Evolutionary conservation across 2,329 filamentous ascomycete genomes (phyloP).

Genomic region (Fusarium fracticaudum): DNA sequence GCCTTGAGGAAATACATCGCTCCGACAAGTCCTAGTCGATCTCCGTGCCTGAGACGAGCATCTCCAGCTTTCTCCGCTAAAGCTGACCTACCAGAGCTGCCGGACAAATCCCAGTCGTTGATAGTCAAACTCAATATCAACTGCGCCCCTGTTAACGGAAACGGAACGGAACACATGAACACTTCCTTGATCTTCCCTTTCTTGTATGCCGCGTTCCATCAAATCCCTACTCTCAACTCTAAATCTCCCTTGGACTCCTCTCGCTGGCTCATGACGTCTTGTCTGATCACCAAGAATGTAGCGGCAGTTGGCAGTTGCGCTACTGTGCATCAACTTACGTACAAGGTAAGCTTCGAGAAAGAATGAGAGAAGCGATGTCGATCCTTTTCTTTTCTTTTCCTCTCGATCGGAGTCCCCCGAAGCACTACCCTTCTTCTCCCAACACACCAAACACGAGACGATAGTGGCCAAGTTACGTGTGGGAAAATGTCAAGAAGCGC

Average conservation of each 20-base stretch:
- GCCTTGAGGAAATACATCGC: slow-evolving; percentile 24
- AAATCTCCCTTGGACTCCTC: slow-evolving; percentile 1
- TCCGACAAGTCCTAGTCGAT: slow-evolving; percentile 26
- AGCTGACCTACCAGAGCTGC: slow-evolving; percentile 11
- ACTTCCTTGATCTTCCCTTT: slow-evolving; percentile 2
- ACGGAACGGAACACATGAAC: slow-evolving; percentile 19
- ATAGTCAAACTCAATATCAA: slow-evolving; percentile 32
- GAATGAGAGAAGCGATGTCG: slow-evolving; percentile 19
- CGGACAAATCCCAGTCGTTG: background rate
- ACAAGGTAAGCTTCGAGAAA: slow-evolving; percentile 32
- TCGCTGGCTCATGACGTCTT: slow-evolving; percentile 10
- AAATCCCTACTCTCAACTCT: slow-evolving; percentile 5
- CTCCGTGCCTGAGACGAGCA: slow-evolving; percentile 35
- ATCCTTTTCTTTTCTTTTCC: background rate
- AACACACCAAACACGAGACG: slow-evolving; percentile 9
- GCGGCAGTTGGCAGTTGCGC: slow-evolving; percentile 27
- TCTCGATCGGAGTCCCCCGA: slow-evolving; percentile 5
- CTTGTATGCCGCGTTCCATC: slow-evolving; percentile 6
- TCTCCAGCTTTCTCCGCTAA: slow-evolving; percentile 31
- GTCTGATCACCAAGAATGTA: background rate
- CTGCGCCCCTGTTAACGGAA: slow-evolving; percentile 10
- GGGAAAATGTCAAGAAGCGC: slow-evolving; percentile 5
- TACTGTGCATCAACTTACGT: slow-evolving; percentile 24
- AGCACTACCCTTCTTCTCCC: background rate
- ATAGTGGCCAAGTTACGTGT: slow-evolving; percentile 14